Conservation (phyloP, 1,284 basidiomycete species). For the Ustilago sp. region DNA sequence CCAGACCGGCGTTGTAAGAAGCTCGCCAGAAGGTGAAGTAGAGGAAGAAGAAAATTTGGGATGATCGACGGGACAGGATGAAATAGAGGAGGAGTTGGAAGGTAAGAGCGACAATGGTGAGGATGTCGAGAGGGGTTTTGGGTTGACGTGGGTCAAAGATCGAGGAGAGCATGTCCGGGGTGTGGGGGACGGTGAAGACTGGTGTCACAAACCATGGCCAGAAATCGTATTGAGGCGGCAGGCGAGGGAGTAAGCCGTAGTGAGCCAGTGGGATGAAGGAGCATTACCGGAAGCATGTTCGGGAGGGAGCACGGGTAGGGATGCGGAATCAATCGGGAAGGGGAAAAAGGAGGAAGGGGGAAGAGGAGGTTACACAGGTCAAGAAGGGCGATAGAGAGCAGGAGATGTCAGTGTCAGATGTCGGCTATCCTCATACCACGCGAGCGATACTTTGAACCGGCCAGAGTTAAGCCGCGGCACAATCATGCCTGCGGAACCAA, state of each 20-base stretch:
- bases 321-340: conserved; percentile 15
- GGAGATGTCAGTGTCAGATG: conserved; percentile 22
- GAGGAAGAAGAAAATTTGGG: conserved; percentile 77
- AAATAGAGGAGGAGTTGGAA: conserved; percentile 84
- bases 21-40: conserved; percentile 94
- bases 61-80: conserved; percentile 72
- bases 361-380: background rate
- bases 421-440: conserved; percentile 1
- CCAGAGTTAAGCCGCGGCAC: conserved; percentile 46
- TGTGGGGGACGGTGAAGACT: conserved; percentile 93
- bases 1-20: conserved; percentile 91
- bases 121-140: conserved; percentile 89
- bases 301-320: background rate
- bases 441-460: background rate
- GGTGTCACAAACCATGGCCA: background rate
- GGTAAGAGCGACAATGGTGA: conserved; percentile 83
- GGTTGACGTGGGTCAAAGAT: conserved; percentile 88
- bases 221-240: background rate
- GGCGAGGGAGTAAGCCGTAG: background rate
- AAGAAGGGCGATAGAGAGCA: conserved; percentile 9
- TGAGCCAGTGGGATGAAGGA: background rate
- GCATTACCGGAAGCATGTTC: conserved; percentile 7
- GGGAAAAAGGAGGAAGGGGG: conserved; percentile 1
- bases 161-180: conserved; percentile 91
- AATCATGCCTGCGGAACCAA: conserved; percentile 1